Conservation (phyloP, 75 land plant genomes). For the Larix kaempferi region DNA sequence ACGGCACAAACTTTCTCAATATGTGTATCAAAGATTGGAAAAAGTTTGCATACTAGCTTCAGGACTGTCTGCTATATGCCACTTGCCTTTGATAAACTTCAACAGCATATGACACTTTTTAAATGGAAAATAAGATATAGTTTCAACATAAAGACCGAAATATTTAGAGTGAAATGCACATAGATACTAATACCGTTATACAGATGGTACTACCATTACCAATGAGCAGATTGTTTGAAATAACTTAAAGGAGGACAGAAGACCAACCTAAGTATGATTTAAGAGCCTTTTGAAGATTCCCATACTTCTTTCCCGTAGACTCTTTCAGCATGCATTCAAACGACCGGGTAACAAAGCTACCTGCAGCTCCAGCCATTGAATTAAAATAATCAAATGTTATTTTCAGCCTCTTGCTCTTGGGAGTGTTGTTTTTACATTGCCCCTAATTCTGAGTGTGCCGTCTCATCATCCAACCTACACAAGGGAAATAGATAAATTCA, state of each 20-base stretch:
- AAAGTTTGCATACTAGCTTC: neutral
- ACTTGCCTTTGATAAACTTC: neutral
- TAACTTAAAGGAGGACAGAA: neutral
- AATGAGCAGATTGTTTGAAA: neutral
- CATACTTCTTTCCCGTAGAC: constrained; percentile 63
- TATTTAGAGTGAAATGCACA: neutral
- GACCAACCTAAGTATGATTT: constrained; percentile 68
- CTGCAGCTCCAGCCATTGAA: constrained; percentile 75
- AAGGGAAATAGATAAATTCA: neutral
- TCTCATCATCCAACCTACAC: neutral
- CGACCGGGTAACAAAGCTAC: constrained; percentile 73
- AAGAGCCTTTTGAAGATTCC: constrained; percentile 68
- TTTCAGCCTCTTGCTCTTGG: neutral
- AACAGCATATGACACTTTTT: neutral
- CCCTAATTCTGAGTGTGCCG: neutral
- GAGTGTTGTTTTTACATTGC: neutral
- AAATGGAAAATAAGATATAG: neutral
- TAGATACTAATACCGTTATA: neutral
- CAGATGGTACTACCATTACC: neutral
- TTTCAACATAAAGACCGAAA: neutral
- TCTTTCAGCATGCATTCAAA: constrained; percentile 93
- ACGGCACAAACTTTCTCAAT: neutral
- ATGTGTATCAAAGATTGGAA: neutral
- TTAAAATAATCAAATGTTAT: neutral
- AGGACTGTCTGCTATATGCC: neutral